These are phyloP conservation scores for Iodosphaeria phyllophila DNA, from an alignment of 2,329 filamentous ascomycete genomes.

Conservation along the genomic window DNA sequence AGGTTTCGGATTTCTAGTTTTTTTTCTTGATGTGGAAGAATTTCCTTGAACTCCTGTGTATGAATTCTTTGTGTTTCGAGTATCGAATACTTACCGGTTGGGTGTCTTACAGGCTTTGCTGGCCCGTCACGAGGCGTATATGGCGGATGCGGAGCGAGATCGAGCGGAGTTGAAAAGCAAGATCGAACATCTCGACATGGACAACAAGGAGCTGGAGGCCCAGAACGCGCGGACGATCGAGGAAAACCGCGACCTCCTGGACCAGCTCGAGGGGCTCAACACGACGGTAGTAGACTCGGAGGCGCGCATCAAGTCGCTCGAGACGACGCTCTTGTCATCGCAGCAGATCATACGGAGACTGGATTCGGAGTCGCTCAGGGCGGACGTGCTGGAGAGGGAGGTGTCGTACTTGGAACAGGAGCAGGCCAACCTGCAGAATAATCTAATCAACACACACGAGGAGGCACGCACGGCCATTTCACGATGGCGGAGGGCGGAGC, in stretches of 20 bases:
- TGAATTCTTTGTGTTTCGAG: too few species aligned
- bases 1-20: too few species aligned
- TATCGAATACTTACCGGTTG: too few species aligned
- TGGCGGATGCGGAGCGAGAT: constrained; percentile 79
- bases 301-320: constrained; percentile 56
- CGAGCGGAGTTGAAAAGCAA: constrained; percentile 51
- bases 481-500: constrained; percentile 73
- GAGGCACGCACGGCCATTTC: constrained; percentile 64
- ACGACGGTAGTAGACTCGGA: constrained; percentile 64
- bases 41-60: too few species aligned
- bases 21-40: too few species aligned
- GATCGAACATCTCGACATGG: constrained; percentile 57
- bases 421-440: constrained; percentile 52
- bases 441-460: constrained; percentile 46
- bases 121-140: constrained; percentile 82
- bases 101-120: constrained; percentile 86
- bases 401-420: constrained; percentile 65
- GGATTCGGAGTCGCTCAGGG: constrained; percentile 53
- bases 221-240: constrained; percentile 62
- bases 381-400: constrained; percentile 64
- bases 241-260: constrained; percentile 65
- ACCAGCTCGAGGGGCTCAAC: constrained; percentile 75
- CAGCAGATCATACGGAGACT: constrained; percentile 61
- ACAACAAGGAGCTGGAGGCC: constrained; percentile 56
- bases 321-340: constrained; percentile 57